Evolutionary conservation across 768 basidiomycete genomes (phyloP).

Genomic region (Dentipellis sp.): DNA sequence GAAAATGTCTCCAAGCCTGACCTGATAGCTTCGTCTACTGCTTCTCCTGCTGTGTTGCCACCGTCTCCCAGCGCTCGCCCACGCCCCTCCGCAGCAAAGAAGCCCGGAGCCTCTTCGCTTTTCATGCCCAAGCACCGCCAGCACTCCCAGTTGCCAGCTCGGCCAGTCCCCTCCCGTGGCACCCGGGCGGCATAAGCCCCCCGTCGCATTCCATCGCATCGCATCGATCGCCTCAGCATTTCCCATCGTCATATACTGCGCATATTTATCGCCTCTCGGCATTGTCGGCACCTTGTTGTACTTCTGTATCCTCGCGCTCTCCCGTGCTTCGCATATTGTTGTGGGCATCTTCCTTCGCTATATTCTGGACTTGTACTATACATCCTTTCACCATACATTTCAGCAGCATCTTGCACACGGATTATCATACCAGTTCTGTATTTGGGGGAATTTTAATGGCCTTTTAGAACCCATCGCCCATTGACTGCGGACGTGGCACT

Average conservation of each 20-base stretch:
- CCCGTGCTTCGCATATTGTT: no score
- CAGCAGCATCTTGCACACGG: no score
- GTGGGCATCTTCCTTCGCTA: no score
- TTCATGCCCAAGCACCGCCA: slow-evolving; percentile 76
- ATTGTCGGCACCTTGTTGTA: background rate
- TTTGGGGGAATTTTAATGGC: no score
- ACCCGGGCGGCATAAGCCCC: background rate
- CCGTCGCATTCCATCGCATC: background rate
- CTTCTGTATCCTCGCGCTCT: background rate
- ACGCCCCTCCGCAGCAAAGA: slow-evolving; percentile 33
- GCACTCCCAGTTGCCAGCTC: slow-evolving; percentile 25
- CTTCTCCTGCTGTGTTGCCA: background rate
- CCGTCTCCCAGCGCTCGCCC: background rate
- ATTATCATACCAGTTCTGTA: no score
- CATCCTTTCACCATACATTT: no score
- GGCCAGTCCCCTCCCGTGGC: slow-evolving; percentile 7
- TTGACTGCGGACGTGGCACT: no score
- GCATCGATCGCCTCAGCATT: background rate
- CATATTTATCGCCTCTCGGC: background rate
- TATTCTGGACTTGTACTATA: no score
- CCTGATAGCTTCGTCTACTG: background rate
- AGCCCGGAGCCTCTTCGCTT: slow-evolving; percentile 48
- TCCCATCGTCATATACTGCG: background rate
- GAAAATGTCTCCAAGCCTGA: background rate
- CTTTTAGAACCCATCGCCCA: no score